These are phyloP conservation scores for Angomonas deanei DNA, from an alignment of 208 protist genomes.

Conservation along the genomic window DNA sequence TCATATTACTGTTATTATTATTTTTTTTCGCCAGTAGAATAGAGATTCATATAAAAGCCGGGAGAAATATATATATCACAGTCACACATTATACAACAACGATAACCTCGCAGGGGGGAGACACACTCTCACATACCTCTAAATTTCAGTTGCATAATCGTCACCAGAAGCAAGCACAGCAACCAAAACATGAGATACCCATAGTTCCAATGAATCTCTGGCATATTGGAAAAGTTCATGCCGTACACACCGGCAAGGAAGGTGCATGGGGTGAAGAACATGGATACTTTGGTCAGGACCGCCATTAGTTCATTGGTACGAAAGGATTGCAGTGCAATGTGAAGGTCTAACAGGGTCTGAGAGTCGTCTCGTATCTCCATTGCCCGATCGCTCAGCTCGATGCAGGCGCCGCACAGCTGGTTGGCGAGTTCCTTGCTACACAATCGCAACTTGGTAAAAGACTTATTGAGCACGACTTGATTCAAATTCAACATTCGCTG, in stretches of 20 bases:
- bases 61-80: not conserved
- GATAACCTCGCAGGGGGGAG: conserved; percentile 6
- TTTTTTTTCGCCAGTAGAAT: not conserved
- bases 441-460: conserved; percentile 71
- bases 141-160: conserved; percentile 57
- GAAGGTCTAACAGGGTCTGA: conserved; percentile 75
- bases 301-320: conserved; percentile 87
- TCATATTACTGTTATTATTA: conserved; percentile 10
- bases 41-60: not conserved
- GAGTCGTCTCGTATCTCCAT: conserved; percentile 80
- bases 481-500: conserved; percentile 75
- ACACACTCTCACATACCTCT: conserved; percentile 3
- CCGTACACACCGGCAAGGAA: conserved; percentile 88
- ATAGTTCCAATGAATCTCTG: conserved; percentile 64
- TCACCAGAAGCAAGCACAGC: conserved; percentile 39
- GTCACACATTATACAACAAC: too few species aligned
- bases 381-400: conserved; percentile 65
- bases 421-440: conserved; percentile 67
- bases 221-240: conserved; percentile 87
- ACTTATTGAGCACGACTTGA: conserved; percentile 49
- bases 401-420: conserved; percentile 70
- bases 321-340: conserved; percentile 79
- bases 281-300: conserved; percentile 78
- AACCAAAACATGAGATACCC: conserved; percentile 73
- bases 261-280: conserved; percentile 83